Base-by-base conservation (phyloP, 768 basidiomycete genomes). In the Pleurotus ostreatus region DNA sequence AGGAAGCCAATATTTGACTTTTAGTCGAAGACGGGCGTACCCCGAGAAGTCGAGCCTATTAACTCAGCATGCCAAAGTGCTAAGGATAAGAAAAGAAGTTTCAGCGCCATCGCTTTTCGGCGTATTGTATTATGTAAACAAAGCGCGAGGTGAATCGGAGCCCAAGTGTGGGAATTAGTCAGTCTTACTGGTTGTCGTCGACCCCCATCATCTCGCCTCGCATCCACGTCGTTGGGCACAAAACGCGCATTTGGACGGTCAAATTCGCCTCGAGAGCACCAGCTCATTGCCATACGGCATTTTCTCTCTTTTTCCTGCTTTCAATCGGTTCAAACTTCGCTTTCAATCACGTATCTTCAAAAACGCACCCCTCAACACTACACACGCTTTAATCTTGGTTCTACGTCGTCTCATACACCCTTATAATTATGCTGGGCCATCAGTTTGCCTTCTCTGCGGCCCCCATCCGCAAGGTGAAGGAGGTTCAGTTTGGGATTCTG, bases 401-500 rank as follows among this genome's bases (percentile, higher is more conserved):
- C 16, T 26, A 20, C 39, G 8, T 16, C 18, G 22, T n/a, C n/a
- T 34, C 51, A 41, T 40, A 41, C 49, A 34, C 13, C 34, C 22
- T 11, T 41, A 25, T 11, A 37, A 40, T 54, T 73, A 92, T 93
- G 90, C 79, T 92, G 56, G 90, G 90, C 62, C 90, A 92, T 74
- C 88, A 89, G 72, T 93, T 94, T 66, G 91, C 94, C 59, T 91
- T 83, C 72, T 97, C 95, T 23, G 86, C 92, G 66, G 95, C 94
- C 54, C 96, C 96, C 26, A 82, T 96, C 73, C 89, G 92, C 74
- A 93, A 92, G 75, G 92, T 98, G 65, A 90, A 87, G 78, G 95
- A 98, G 76, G 95, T 98, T 60, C 95, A 98, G 72, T 98, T 98
- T 79, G 94, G 96, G 65, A 94, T 99, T 64, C 86, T 99, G 65